Conservation (phyloP, 345 rosid genomes). For the Microcos paniculata region DNA sequence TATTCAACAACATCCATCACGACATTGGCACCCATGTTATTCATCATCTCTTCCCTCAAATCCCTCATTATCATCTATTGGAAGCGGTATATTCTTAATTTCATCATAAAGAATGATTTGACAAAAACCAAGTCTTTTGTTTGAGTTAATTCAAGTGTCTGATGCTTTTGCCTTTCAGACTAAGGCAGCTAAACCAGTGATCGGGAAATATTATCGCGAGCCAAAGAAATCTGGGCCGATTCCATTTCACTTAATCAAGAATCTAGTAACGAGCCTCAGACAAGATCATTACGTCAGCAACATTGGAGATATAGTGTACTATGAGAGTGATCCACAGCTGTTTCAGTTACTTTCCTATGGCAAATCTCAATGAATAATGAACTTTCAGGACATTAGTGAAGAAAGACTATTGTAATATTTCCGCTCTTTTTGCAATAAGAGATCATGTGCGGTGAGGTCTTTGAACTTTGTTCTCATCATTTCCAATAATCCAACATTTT, state of each 20-base stretch:
- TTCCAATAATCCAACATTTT: too few species aligned
- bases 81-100: constrained; percentile 55
- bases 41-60: constrained; percentile 95
- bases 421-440: not conserved
- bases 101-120: not conserved
- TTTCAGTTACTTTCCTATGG: not conserved
- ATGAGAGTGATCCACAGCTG: constrained; percentile 55
- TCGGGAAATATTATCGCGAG: constrained; percentile 81
- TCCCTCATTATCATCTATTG: constrained; percentile 79
- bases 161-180: constrained; percentile 39
- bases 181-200: constrained; percentile 65
- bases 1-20: constrained; percentile 78
- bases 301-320: constrained; percentile 69
- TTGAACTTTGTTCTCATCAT: not conserved
- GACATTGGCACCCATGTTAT: constrained; percentile 93
- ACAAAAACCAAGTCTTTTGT: not conserved
- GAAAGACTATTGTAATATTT: not conserved
- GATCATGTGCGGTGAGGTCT: too few species aligned
- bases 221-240: constrained; percentile 68
- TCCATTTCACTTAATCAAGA: constrained; percentile 63
- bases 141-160: not conserved
- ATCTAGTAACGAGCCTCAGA: constrained; percentile 50
- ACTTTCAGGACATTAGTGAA: not conserved
- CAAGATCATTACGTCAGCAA: constrained; percentile 80
- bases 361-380: not conserved